A percentile compares a stretch with the other conserved stretches of the same genome.
Evolutionary conservation across 352 stramenopile genomes (phyloP).

Genomic region (Globisporangium abappressorium): DNA sequence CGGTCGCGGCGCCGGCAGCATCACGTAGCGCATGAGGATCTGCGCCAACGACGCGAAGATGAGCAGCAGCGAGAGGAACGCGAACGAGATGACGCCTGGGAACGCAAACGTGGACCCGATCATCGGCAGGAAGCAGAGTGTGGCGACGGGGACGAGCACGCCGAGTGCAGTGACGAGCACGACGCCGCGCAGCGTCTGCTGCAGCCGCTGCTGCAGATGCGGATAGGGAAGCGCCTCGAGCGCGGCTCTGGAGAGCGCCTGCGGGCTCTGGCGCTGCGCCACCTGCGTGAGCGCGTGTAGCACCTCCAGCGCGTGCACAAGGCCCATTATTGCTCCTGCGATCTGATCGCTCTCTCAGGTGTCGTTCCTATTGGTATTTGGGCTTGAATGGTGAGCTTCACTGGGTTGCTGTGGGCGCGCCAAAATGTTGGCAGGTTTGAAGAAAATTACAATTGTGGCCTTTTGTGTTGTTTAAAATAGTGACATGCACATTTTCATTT

Average conservation of each 20-base stretch:
- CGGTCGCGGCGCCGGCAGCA: slow-evolving; percentile 34
- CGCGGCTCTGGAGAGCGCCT: neutral
- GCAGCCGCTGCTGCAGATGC: slow-evolving; percentile 52
- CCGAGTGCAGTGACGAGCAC: slow-evolving; percentile 27
- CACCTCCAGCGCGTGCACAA: slow-evolving; percentile 48
- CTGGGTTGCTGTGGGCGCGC: neutral
- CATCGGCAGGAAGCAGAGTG: slow-evolving; percentile 29
- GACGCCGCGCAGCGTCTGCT: slow-evolving; percentile 48
- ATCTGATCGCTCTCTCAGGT: neutral
- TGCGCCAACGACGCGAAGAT: slow-evolving; percentile 27
- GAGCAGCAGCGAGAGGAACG: slow-evolving; percentile 22
- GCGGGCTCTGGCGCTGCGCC: slow-evolving; percentile 14
- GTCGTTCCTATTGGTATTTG: neutral
- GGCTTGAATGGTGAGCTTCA: neutral
- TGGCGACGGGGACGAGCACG: slow-evolving; percentile 23
- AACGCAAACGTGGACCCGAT: slow-evolving; percentile 31
- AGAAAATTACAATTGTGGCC: neutral
- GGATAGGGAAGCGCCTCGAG: slow-evolving; percentile 25
- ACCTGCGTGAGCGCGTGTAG: slow-evolving; percentile 41
- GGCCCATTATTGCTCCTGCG: slow-evolving; percentile 27
- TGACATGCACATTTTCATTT: neutral
- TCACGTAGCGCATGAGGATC: slow-evolving; percentile 39
- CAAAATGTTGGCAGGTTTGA: neutral
- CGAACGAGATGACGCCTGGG: slow-evolving; percentile 24
- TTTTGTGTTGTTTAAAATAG: neutral